phyloP scores from a whole-genome alignment of 164 flowering plant genomes.

The Platanus orientalis region DNA sequence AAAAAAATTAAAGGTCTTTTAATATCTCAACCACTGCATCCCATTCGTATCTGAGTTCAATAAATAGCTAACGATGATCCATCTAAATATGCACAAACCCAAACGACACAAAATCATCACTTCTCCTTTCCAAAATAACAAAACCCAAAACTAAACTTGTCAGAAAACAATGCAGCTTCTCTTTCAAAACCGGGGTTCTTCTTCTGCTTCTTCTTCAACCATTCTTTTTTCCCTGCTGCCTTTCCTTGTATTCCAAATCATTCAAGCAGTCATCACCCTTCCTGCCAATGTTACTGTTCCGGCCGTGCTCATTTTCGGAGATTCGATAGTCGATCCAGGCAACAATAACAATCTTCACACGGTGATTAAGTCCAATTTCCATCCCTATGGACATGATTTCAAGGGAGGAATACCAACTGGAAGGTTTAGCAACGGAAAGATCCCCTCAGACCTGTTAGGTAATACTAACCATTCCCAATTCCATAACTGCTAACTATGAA shows the following conservation, averaged over 20 bases:
- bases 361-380: not conserved
- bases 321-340: not conserved
- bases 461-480: not conserved
- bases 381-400: not conserved
- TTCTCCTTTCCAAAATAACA: not conserved
- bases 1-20: not conserved
- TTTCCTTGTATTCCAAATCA: not conserved
- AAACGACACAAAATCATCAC: not conserved
- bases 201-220: not conserved
- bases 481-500: no score
- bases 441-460: constrained; percentile 16
- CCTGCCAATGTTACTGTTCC: not conserved
- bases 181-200: not conserved
- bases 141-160: not conserved
- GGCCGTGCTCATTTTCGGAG: not conserved
- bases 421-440: constrained; percentile 34
- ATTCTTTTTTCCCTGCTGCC: not conserved
- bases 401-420: constrained; percentile 24
- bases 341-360: not conserved
- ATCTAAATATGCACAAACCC: not conserved
- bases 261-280: not conserved
- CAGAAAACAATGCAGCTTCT: not conserved
- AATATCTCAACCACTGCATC: not conserved
- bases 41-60: not conserved
- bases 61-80: no score